Conservation (phyloP, 441 rosid genomes). For the Euphorbia corollata region DNA sequence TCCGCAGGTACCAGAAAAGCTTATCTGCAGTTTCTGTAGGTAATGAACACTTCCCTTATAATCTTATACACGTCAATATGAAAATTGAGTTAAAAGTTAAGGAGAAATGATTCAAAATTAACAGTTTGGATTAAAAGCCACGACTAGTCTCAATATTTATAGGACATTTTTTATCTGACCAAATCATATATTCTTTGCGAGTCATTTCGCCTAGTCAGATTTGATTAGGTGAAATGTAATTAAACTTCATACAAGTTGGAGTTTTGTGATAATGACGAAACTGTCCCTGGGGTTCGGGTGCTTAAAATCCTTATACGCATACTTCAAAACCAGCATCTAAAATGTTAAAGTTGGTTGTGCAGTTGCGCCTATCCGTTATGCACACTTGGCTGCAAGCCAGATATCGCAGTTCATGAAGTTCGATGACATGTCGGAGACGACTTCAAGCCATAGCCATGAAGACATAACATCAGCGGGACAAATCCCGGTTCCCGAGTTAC, state of each 20-base stretch:
- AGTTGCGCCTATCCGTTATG: slow-evolving; percentile 74
- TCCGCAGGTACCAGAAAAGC: slow-evolving; percentile 52
- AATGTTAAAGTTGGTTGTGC: neutral
- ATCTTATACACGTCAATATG: neutral
- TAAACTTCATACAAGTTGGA: neutral
- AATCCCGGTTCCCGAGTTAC: slow-evolving; percentile 46
- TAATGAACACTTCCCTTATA: slow-evolving; percentile 17
- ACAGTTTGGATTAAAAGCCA: no score
- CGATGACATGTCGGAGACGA: slow-evolving; percentile 56
- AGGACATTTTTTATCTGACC: no score
- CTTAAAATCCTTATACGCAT: neutral
- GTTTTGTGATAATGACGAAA: no score
- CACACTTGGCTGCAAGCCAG: slow-evolving; percentile 72
- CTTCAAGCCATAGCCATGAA: slow-evolving; percentile 70
- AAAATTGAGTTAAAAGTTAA: no score
- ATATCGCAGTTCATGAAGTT: slow-evolving; percentile 58
- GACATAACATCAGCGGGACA: slow-evolving; percentile 42
- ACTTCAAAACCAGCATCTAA: no score
- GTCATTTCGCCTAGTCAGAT: neutral
- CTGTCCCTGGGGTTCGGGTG: neutral
- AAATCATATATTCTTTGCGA: no score
- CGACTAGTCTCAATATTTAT: no score
- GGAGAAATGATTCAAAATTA: no score
- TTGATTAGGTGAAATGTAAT: no score
- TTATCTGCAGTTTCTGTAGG: slow-evolving; percentile 51